Percentiles rank a stretch among this genome's conserved stretches.
phyloP scores from a whole-genome alignment of 192 early-diverging fungal species.

The Coemansia sp. region DNA sequence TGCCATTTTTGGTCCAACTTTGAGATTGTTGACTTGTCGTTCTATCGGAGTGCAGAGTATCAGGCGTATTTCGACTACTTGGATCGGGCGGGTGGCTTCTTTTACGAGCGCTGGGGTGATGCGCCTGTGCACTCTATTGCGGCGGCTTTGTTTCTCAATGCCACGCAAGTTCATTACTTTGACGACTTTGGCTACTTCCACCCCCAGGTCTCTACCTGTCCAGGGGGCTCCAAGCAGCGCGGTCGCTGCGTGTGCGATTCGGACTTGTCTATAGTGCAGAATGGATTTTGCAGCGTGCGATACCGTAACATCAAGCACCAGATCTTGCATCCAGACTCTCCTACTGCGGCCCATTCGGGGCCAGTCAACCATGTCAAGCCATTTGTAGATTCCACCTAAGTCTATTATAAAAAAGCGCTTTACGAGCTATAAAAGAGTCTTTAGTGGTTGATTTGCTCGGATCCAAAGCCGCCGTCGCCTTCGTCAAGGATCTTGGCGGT shows the following conservation, averaged over 20 bases:
- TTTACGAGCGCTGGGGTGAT: constrained; percentile 75
- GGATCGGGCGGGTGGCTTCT: constrained; percentile 81
- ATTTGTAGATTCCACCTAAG: background rate
- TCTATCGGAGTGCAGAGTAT: constrained; percentile 63
- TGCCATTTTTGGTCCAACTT: constrained; percentile 89
- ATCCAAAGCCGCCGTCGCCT: constrained; percentile 35
- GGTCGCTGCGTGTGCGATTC: constrained; percentile 49
- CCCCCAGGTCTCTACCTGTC: constrained; percentile 37
- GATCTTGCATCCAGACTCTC: constrained; percentile 7
- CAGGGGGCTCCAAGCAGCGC: constrained; percentile 41
- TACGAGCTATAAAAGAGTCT: background rate
- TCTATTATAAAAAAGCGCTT: background rate
- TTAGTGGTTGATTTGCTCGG: constrained; percentile 42
- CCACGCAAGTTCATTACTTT: constrained; percentile 66
- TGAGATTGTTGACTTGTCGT: constrained; percentile 76
- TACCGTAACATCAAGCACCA: constrained; percentile 9
- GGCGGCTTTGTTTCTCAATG: constrained; percentile 56
- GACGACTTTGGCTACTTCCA: constrained; percentile 68
- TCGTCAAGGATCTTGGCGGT: background rate
- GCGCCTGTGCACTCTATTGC: constrained; percentile 68
- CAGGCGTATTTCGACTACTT: constrained; percentile 66
- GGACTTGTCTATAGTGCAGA: constrained; percentile 15
- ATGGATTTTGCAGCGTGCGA: constrained; percentile 18
- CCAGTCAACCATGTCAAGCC: constrained; percentile 1
- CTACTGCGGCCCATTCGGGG: background rate